phyloP scores from a whole-genome alignment of 164 flowering plant genomes.

The Stephania japonica region DNA sequence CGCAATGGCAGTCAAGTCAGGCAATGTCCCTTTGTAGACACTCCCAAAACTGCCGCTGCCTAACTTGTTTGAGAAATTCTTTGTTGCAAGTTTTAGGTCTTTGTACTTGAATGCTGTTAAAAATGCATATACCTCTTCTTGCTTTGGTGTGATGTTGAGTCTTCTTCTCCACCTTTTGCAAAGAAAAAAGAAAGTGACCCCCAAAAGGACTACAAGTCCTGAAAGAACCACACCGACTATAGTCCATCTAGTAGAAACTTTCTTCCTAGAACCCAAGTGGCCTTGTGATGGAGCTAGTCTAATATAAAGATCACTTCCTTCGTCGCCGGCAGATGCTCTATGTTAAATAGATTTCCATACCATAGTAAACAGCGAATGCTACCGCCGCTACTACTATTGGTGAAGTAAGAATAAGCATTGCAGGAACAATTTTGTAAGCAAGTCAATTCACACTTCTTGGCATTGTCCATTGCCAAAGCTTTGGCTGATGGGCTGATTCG shows the following conservation, averaged over 20 bases:
- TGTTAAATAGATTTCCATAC: conserved; percentile 1
- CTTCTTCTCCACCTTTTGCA: conserved; percentile 24
- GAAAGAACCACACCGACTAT: conserved; percentile 7
- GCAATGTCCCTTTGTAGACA: conserved; percentile 21
- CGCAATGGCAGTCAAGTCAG: conserved; percentile 36
- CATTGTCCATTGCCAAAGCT: conserved; percentile 12
- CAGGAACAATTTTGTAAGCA: too few species aligned
- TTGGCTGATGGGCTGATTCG: conserved; percentile 21
- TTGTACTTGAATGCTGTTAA: not conserved
- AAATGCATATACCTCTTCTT: not conserved
- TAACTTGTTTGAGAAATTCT: too few species aligned
- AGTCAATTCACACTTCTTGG: conserved; percentile 9
- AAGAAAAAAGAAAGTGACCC: conserved; percentile 12
- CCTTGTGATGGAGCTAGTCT: conserved; percentile 17
- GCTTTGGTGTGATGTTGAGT: too few species aligned
- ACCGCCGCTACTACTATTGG: too few species aligned
- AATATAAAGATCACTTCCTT: not conserved
- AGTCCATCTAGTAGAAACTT: not conserved
- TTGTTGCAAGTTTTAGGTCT: not conserved
- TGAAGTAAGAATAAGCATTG: too few species aligned
- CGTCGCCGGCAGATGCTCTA: conserved; percentile 12
- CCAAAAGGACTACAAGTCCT: conserved; percentile 10
- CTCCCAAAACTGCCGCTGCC: not conserved
- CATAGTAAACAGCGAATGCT: too few species aligned
- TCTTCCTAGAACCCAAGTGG: not conserved